A percentile compares a stretch with the other conserved stretches of the same genome.
Conservation (phyloP, 805 yeast species). For the Blastobotrys mokoenaii region DNA sequence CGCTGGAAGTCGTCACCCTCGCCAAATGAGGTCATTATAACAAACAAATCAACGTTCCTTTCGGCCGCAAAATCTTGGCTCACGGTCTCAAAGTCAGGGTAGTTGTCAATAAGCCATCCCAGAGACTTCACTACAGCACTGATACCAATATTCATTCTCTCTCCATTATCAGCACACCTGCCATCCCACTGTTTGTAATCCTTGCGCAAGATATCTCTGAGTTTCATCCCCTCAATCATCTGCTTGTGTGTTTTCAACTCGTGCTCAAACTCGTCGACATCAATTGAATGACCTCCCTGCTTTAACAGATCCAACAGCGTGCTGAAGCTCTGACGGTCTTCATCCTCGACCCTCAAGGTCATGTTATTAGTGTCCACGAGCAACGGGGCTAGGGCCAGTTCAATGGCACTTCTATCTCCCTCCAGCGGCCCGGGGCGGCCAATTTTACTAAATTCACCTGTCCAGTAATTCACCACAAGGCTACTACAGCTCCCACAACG, state of each 20-base stretch:
- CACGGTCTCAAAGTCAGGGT: constrained; percentile 23
- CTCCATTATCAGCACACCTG: constrained; percentile 12
- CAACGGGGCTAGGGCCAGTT: constrained; percentile 56
- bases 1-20: constrained; percentile 31
- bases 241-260: constrained; percentile 44
- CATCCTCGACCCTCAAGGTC: constrained; percentile 47
- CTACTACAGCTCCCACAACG: constrained; percentile 74
- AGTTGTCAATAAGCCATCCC: constrained; percentile 37
- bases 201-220: constrained; percentile 59
- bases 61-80: constrained; percentile 26
- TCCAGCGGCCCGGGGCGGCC: not conserved
- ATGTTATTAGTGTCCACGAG: constrained; percentile 70
- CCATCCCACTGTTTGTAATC: constrained; percentile 71
- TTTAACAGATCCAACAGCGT: constrained; percentile 26
- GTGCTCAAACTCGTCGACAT: constrained; percentile 13
- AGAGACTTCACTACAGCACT: constrained; percentile 64
- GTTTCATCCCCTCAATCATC: constrained; percentile 51
- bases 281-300: not conserved
- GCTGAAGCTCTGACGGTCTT: constrained; percentile 43
- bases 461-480: constrained; percentile 57
- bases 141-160: constrained; percentile 50
- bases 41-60: constrained; percentile 32
- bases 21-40: constrained; percentile 44
- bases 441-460: not conserved
- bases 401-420: not conserved